phyloP scores from a whole-genome alignment of 1,284 basidiomycete genomes.

The Phylloboletellus chloephorus region DNA sequence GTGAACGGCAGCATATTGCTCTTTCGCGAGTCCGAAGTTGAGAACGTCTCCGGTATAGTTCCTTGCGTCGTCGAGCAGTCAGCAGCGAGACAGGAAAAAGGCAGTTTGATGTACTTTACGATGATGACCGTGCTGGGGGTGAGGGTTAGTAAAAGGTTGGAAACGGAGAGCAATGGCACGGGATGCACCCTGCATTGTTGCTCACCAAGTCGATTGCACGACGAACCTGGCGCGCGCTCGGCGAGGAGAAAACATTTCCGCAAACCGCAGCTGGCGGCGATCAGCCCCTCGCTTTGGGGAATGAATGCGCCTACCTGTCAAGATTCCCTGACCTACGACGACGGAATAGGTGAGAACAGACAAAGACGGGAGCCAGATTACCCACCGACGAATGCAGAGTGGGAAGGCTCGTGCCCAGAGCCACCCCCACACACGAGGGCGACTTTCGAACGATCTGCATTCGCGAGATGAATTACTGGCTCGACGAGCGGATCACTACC shows the following conservation, averaged over 20 bases:
- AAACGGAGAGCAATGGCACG: background rate
- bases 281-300: too few relatives aligned
- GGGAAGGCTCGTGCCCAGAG: conserved; percentile 86
- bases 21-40: conserved; percentile 89
- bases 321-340: conserved; percentile 63
- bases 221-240: conserved; percentile 78
- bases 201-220: conserved; percentile 75
- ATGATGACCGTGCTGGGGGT: conserved; percentile 68
- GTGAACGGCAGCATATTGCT: conserved; percentile 72
- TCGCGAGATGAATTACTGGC: conserved; percentile 60
- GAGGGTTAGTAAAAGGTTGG: conserved; percentile 5
- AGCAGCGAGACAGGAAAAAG: background rate
- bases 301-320: conserved; percentile 62
- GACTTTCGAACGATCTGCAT: conserved; percentile 61
- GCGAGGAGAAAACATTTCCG: conserved; percentile 85
- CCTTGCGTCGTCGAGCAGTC: conserved; percentile 33
- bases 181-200: conserved; percentile 70
- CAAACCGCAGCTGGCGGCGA: conserved; percentile 69
- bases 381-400: conserved; percentile 74
- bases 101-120: conserved; percentile 58
- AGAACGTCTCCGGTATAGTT: conserved; percentile 89
- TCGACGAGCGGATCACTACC: background rate
- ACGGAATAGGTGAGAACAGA: background rate
- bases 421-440: conserved; percentile 86
- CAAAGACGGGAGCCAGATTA: background rate